A percentile compares a stretch with the other conserved stretches of the same genome.
phyloP scores from a whole-genome alignment of 495 filamentous ascomycete genomes.

The Niebla homalea region DNA sequence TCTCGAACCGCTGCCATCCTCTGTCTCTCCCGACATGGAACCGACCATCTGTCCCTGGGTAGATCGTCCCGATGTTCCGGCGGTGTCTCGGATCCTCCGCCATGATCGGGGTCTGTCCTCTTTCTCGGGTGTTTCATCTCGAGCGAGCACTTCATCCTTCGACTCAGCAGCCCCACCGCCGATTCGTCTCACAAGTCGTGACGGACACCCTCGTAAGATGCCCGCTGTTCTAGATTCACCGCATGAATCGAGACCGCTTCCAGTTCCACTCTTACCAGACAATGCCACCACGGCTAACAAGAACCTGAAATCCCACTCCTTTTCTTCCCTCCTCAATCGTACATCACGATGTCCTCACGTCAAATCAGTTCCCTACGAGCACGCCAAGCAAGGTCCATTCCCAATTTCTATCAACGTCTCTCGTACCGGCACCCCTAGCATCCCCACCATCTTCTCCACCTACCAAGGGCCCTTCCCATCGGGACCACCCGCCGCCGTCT shows the following conservation, averaged over 20 bases:
- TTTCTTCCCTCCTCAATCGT: neutral
- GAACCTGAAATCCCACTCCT: neutral
- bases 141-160: constrained; percentile 5
- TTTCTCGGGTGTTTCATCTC: neutral
- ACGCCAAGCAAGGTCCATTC: constrained; percentile 2
- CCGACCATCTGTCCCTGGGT: constrained; percentile 2
- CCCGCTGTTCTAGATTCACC: neutral
- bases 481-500: too few species aligned
- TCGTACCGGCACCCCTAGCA: neutral
- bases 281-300: neutral
- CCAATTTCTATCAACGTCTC: constrained; percentile 1
- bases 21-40: neutral
- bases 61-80: neutral
- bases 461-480: neutral
- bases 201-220: too few species aligned
- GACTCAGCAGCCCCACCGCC: constrained; percentile 14
- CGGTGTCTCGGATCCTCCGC: neutral
- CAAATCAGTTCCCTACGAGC: constrained; percentile 4
- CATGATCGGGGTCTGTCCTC: neutral
- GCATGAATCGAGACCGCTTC: neutral
- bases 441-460: neutral
- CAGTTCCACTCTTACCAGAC: neutral
- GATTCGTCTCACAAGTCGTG: neutral
- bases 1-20: constrained; percentile 7
- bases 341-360: neutral